Percentiles rank a stretch among this genome's conserved stretches.
These are phyloP conservation scores for Cryptosporidium ryanae DNA, from an alignment of 169 alveolate species.

Conservation along the genomic window DNA sequence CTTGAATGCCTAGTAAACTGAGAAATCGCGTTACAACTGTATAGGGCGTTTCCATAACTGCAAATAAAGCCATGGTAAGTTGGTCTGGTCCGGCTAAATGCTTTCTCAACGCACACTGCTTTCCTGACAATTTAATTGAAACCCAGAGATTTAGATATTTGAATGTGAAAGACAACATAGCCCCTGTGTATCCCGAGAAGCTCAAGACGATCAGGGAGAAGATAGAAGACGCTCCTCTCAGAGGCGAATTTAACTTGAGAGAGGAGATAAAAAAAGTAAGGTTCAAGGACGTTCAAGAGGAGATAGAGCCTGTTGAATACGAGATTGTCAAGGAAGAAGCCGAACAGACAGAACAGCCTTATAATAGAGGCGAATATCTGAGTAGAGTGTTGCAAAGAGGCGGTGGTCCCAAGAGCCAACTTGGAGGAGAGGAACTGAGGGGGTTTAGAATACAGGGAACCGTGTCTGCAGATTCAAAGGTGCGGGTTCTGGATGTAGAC, in stretches of 20 bases:
- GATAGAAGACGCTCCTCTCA: conserved; percentile 11
- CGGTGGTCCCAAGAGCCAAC: background rate
- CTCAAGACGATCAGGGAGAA: conserved; percentile 35
- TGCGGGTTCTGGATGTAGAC: conserved; percentile 20
- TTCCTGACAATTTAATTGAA: too few relatives aligned
- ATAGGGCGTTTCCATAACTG: conserved; percentile 9
- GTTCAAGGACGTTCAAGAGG: conserved; percentile 61
- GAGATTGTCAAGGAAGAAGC: conserved; percentile 26
- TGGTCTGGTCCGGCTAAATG: background rate
- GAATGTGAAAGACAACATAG: conserved; percentile 48
- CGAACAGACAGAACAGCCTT: conserved; percentile 48
- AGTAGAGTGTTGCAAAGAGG: conserved; percentile 12
- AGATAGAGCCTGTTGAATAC: conserved; percentile 50
- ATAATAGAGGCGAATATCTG: conserved; percentile 47
- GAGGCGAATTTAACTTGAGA: conserved; percentile 61
- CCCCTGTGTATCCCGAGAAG: conserved; percentile 42
- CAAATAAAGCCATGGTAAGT: conserved; percentile 35
- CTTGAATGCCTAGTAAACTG: too few relatives aligned
- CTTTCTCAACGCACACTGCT: too few relatives aligned
- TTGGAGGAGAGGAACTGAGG: background rate
- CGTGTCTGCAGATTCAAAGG: conserved; percentile 60
- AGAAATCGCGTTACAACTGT: background rate
- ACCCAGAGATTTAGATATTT: conserved; percentile 21
- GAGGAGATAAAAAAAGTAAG: conserved; percentile 56
- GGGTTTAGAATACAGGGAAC: conserved; percentile 38